phyloP scores from a whole-genome alignment of 169 alveolate genomes.

The Babesia caballi region DNA sequence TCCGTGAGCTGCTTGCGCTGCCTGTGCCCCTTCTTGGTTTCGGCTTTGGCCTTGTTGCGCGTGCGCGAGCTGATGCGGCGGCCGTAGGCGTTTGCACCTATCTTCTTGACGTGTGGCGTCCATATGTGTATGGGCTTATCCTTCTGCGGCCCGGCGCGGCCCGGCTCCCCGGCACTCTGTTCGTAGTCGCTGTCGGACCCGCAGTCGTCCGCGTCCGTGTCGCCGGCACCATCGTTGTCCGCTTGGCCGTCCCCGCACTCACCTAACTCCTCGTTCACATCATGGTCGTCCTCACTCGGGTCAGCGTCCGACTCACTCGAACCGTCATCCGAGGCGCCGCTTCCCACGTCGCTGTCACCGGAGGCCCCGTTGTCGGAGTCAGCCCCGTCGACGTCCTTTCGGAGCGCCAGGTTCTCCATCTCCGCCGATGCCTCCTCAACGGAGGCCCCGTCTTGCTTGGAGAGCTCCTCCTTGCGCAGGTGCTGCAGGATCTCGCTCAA shows the following conservation, averaged over 20 bases:
- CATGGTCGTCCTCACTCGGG: not conserved
- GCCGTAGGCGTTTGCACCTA: constrained; percentile 50
- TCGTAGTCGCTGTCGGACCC: constrained; percentile 10
- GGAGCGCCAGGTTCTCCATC: constrained; percentile 7
- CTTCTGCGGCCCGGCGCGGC: not conserved
- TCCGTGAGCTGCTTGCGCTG: constrained; percentile 49
- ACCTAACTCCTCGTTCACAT: not conserved
- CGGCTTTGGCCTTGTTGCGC: constrained; percentile 60
- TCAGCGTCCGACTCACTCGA: not conserved
- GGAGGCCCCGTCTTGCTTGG: constrained; percentile 1
- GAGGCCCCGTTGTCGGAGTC: not conserved
- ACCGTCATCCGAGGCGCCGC: not conserved
- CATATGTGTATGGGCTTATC: constrained; percentile 61
- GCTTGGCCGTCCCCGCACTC: not conserved
- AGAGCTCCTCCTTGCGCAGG: constrained; percentile 56
- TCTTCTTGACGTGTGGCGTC: constrained; percentile 61
- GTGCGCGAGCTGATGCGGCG: constrained; percentile 22
- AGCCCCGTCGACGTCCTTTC: not conserved
- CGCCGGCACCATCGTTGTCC: not conserved
- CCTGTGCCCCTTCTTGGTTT: constrained; percentile 46
- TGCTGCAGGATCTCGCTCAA: constrained; percentile 52
- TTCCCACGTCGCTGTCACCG: not conserved
- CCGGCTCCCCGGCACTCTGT: not conserved
- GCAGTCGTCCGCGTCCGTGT: constrained; percentile 6
- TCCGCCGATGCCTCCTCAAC: constrained; percentile 4